Evolutionary conservation across 2,329 filamentous ascomycete species (phyloP).

Genomic region (Trichoderma aggressivum): DNA sequence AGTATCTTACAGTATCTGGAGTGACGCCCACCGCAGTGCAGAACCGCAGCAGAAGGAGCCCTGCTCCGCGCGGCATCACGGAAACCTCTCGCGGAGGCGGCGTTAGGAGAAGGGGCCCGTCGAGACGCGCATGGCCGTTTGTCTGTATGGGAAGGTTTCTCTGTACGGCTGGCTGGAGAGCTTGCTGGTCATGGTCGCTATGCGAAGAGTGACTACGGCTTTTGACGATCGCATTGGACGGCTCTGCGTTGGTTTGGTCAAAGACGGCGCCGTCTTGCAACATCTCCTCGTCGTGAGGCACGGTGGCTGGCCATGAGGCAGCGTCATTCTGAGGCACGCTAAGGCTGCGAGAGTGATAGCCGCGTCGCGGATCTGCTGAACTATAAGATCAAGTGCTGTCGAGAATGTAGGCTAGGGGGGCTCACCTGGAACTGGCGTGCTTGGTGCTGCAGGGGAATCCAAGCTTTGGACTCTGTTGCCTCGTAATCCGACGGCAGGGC

Average conservation of each 20-base stretch:
- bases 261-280: neutral
- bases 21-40: constrained; percentile 26
- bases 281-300: neutral
- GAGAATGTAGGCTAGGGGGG: constrained; percentile 1
- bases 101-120: constrained; percentile 48
- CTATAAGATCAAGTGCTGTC: constrained; percentile 32
- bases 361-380: constrained; percentile 30
- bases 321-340: constrained; percentile 6
- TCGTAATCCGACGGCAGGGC: constrained; percentile 40
- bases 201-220: constrained; percentile 10
- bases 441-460: constrained; percentile 50
- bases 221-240: constrained; percentile 14
- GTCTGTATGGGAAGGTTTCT: neutral
- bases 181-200: neutral
- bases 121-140: constrained; percentile 16
- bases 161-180: neutral
- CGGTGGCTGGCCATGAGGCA: neutral
- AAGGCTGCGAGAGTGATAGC: constrained; percentile 19
- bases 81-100: constrained; percentile 40
- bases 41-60: constrained; percentile 35
- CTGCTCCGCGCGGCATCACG: constrained; percentile 33
- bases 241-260: neutral
- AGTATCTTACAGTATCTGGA: constrained; percentile 34
- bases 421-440: constrained; percentile 48
- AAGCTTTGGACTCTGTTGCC: constrained; percentile 52